Evolutionary conservation across 257 asterid genomes (phyloP), one percentile per base, ranked within the genome.

Genomic region (Nicotiana tabacum): DNA sequence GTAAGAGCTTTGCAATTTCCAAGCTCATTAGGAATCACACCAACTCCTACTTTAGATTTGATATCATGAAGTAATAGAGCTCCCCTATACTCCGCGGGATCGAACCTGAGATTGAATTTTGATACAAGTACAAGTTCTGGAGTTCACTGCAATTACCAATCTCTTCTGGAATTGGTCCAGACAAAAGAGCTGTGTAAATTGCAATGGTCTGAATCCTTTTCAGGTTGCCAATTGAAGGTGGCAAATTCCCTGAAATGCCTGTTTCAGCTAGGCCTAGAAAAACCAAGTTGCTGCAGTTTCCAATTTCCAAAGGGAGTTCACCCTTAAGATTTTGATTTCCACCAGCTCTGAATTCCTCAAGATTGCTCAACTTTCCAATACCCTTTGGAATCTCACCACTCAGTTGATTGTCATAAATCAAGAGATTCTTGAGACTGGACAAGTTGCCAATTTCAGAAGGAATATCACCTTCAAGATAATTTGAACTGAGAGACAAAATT

Each of bases 131-230:
- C 67, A 96, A 68, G 53, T 93, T 94, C 91, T 93, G 94, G 81
- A 96, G 84, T 80, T 91, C 94, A 18, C 82, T 87, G 88, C 99
- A 96, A 58, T 92, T 88, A 6, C 97, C 95, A 53, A 96, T 92
- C 92, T 93, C 98, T 29, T 92, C 98, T 0, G 99, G 99, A 67
- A 96, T 89, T 6, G 98, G 89, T 18, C 99, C 98, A 16, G 97
- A 92, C 35, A 96, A 86, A 6, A 87, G 81, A 29, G 97, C 87
- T 2, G 98, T 91, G 66, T 96, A 96, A 4, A 94, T 91, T 12
- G 99, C 99, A 0, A 96, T 84, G 0, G 95, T 96, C 61, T 94
- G 94, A 64, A 96, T 90, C 88, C 56, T 92, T 85, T 89, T 91
- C 87, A 96, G 88, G 87, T 27, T 86, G 57, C 98, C 98, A 51